phyloP scores from a whole-genome alignment of 179 eudicot species.

The Drosera spatulata region DNA sequence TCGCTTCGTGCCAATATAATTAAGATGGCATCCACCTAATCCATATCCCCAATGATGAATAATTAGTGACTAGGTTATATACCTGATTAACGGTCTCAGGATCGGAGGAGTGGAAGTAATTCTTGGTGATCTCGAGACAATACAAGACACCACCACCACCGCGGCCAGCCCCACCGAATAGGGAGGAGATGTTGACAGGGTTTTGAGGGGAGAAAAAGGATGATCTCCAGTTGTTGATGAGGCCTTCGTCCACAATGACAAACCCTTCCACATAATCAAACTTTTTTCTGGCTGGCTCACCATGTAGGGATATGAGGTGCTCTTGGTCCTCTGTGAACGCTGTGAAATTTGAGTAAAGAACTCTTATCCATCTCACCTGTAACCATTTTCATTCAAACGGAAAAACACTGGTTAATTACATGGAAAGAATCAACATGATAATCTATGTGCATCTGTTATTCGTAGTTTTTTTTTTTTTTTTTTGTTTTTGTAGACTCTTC shows the following conservation, averaged over 20 bases:
- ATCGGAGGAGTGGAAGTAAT: constrained; percentile 33
- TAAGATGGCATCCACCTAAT: neutral
- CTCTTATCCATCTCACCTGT: constrained; percentile 93
- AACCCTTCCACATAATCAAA: constrained; percentile 93
- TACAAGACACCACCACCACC: constrained; percentile 55
- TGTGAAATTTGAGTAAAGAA: constrained; percentile 68
- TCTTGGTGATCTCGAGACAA: constrained; percentile 78
- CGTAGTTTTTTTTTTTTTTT: no score
- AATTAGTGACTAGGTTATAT: neutral
- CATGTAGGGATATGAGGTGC: constrained; percentile 70
- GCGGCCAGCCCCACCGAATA: constrained; percentile 33
- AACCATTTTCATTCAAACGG: neutral
- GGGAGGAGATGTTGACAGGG: constrained; percentile 71
- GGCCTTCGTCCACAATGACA: constrained; percentile 75
- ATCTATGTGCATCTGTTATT: neutral
- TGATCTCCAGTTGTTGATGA: constrained; percentile 87
- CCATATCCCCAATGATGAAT: no score
- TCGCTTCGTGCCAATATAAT: neutral
- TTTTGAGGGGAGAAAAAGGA: constrained; percentile 76
- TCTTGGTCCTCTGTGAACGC: constrained; percentile 78
- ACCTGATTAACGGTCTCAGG: constrained; percentile 59
- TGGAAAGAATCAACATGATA: neutral
- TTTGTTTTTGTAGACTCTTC: no score
- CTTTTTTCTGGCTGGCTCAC: constrained; percentile 26
- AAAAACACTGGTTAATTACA: neutral